These are phyloP conservation scores for Hypoxylon sp. DNA, from an alignment of 2,329 filamentous ascomycete species.

Conservation along the genomic window DNA sequence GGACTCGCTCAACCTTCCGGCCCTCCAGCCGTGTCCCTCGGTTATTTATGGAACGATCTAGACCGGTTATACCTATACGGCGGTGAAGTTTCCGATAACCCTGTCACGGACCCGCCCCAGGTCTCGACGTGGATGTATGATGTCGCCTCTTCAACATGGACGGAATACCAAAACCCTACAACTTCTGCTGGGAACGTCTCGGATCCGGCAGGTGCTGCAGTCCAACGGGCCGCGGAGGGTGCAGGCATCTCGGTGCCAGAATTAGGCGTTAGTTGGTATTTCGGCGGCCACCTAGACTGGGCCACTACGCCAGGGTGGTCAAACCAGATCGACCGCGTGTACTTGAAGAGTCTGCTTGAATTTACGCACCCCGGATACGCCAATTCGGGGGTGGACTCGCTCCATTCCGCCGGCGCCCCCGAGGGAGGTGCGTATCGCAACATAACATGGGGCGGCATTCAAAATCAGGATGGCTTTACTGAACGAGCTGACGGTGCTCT, in stretches of 20 bases:
- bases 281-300: conserved; percentile 78
- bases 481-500: conserved; percentile 79
- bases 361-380: conserved; percentile 78
- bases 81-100: conserved; percentile 76
- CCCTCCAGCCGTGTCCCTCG: conserved; percentile 76
- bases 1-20: conserved; percentile 74
- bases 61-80: conserved; percentile 79
- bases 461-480: conserved; percentile 74
- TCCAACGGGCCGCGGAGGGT: conserved; percentile 79
- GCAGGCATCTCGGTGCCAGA: conserved; percentile 77
- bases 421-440: conserved; percentile 75
- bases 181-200: conserved; percentile 74
- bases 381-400: conserved; percentile 70
- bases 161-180: conserved; percentile 68
- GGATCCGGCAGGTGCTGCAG: conserved; percentile 62
- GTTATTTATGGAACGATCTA: conserved; percentile 81
- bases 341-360: conserved; percentile 79
- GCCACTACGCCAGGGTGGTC: conserved; percentile 73
- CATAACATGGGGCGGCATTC: conserved; percentile 77
- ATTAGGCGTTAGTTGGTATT: conserved; percentile 80
- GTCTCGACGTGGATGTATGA: conserved; percentile 78
- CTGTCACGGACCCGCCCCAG: conserved; percentile 65
- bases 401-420: conserved; percentile 68
- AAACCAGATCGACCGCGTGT: conserved; percentile 71
- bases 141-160: conserved; percentile 70